Evolutionary conservation across 345 rosid genomes (phyloP).

Genomic region (Euclidium syriacum): DNA sequence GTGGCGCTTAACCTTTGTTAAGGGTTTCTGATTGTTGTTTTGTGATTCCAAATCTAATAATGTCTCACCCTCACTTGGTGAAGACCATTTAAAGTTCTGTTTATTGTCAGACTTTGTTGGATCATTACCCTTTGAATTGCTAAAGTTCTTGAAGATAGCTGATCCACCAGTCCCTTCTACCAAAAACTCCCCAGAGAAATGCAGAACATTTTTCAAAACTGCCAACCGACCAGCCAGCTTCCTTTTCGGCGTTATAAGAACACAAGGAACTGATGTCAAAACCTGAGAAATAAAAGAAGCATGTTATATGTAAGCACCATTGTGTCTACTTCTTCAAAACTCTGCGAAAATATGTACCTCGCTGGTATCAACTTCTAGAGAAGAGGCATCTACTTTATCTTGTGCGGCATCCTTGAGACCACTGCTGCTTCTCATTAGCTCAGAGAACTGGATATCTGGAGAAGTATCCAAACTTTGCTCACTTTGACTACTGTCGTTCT

Average conservation of each 20-base stretch:
- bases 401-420: slow-evolving; percentile 54
- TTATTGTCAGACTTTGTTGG: slow-evolving; percentile 51
- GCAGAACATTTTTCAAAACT: slow-evolving; percentile 74
- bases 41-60: slow-evolving; percentile 44
- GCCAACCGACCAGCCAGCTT: slow-evolving; percentile 86
- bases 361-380: slow-evolving; percentile 62
- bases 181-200: slow-evolving; percentile 85
- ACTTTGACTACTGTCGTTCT: slow-evolving; percentile 48
- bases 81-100: slow-evolving; percentile 55
- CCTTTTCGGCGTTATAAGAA: slow-evolving; percentile 87
- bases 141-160: slow-evolving; percentile 70
- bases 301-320: slow-evolving; percentile 12
- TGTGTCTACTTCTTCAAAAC: slow-evolving; percentile 17
- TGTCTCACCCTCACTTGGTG: slow-evolving; percentile 41
- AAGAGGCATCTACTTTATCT: slow-evolving; percentile 57
- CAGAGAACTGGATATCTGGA: slow-evolving; percentile 38
- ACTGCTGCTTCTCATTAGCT: slow-evolving; percentile 48
- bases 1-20: slow-evolving; percentile 71
- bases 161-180: slow-evolving; percentile 93
- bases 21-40: slow-evolving; percentile 42
- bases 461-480: slow-evolving; percentile 48
- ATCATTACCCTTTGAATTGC: slow-evolving; percentile 45
- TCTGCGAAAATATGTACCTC: slow-evolving; percentile 46
- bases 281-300: slow-evolving; percentile 49
- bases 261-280: slow-evolving; percentile 65